A percentile compares a stretch with the other conserved stretches of the same genome.
Evolutionary conservation across 2,329 filamentous ascomycete species (phyloP).

Genomic region (Exophiala aquamarina): DNA sequence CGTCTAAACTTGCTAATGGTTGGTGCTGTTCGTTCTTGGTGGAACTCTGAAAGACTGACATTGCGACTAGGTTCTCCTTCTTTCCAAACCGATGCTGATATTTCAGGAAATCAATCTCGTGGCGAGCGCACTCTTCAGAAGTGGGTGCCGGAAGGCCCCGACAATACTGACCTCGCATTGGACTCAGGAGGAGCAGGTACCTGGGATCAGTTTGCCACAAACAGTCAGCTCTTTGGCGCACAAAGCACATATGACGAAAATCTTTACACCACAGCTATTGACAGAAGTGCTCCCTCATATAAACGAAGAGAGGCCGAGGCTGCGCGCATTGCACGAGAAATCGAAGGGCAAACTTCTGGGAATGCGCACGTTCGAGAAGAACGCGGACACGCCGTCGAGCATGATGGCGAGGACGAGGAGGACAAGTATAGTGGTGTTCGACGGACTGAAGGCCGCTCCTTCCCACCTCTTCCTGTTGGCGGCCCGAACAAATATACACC

Average conservation of each 20-base stretch:
- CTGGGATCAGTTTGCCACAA: conserved; percentile 95
- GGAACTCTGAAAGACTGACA: conserved; percentile 2
- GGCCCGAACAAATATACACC: conserved; percentile 79
- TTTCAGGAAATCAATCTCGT: conserved; percentile 70
- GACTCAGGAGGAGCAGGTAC: conserved; percentile 56
- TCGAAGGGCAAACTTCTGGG: conserved; percentile 70
- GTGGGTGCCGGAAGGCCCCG: conserved; percentile 71
- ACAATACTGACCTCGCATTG: conserved; percentile 68
- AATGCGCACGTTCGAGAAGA: conserved; percentile 90
- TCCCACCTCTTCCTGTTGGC: conserved; percentile 64
- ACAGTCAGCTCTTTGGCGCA: conserved; percentile 82
- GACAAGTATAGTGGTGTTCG: conserved; percentile 96
- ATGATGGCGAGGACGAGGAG: conserved; percentile 78
- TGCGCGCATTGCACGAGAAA: conserved; percentile 83
- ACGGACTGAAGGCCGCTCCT: conserved; percentile 58
- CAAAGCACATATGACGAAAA: conserved; percentile 92
- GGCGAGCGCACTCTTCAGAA: conserved; percentile 75
- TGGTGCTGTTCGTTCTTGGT: conserved; percentile 26
- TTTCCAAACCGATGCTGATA: conserved; percentile 86
- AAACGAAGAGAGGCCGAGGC: conserved; percentile 74
- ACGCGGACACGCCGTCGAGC: conserved; percentile 66
- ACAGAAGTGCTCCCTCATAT: conserved; percentile 80
- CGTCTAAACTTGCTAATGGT: conserved; percentile 60
- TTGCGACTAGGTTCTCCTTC: conserved; percentile 59
- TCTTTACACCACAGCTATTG: conserved; percentile 88